Percentiles rank a stretch among this genome's conserved stretches.
Evolutionary conservation across 345 rosid genomes (phyloP).

Genomic region (Arabis hirsuta): DNA sequence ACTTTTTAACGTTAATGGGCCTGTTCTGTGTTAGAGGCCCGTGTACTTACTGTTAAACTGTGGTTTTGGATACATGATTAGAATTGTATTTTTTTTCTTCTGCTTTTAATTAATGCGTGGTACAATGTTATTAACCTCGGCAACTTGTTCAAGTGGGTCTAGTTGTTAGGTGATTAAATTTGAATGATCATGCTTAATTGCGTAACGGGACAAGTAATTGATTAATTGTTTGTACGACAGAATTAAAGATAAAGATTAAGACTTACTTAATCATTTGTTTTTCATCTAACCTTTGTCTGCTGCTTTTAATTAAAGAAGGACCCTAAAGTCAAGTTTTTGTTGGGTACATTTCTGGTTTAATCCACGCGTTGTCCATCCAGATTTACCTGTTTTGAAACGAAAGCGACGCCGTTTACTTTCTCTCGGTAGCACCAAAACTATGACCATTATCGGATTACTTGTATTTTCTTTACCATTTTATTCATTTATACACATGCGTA

Average conservation of each 20-base stretch:
- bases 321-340: background rate
- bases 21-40: background rate
- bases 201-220: slow-evolving; percentile 29
- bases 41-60: too few species aligned
- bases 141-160: slow-evolving; percentile 38
- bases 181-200: slow-evolving; percentile 36
- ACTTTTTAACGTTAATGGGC: background rate
- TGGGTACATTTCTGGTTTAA: slow-evolving; percentile 21
- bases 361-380: slow-evolving; percentile 26
- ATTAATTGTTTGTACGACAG: slow-evolving; percentile 6
- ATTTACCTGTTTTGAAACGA: background rate
- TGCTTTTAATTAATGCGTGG: too few species aligned
- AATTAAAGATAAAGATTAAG: background rate
- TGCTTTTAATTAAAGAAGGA: slow-evolving; percentile 26
- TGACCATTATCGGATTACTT: background rate
- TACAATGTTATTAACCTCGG: background rate
- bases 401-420: slow-evolving; percentile 3
- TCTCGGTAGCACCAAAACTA: slow-evolving; percentile 7
- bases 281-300: slow-evolving; percentile 32
- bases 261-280: background rate
- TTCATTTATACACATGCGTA: background rate
- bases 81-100: too few species aligned
- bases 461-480: background rate
- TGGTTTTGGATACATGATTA: too few species aligned
- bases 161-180: slow-evolving; percentile 29